These are phyloP conservation scores for Funneliformis mosseae DNA, from an alignment of 192 early-diverging fungal genomes.

Conservation along the genomic window DNA sequence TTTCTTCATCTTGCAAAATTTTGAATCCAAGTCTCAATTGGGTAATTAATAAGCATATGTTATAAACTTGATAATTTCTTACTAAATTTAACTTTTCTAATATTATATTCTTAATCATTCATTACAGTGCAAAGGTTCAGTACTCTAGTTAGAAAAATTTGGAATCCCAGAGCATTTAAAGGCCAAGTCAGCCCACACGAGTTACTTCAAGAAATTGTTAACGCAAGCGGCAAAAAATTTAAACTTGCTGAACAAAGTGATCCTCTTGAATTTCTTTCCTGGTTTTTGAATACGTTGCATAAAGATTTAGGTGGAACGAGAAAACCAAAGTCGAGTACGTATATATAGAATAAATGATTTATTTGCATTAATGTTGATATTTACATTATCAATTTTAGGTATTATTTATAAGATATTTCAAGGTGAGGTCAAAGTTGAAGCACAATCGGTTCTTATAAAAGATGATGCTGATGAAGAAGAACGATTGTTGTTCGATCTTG, in stretches of 20 bases:
- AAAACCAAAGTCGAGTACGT: constrained; percentile 68
- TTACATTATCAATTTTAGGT: constrained; percentile 1
- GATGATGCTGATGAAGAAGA: constrained; percentile 43
- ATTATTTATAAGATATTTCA: constrained; percentile 84
- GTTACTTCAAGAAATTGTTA: constrained; percentile 88
- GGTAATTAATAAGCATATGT: constrained; percentile 17
- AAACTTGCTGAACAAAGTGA: constrained; percentile 79
- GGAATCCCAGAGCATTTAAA: constrained; percentile 91
- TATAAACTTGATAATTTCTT: background rate
- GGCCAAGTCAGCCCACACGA: constrained; percentile 97
- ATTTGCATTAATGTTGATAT: background rate
- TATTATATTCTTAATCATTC: background rate
- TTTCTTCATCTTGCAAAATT: constrained; percentile 70
- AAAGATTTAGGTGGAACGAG: constrained; percentile 78
- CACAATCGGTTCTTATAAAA: constrained; percentile 60
- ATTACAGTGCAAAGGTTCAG: constrained; percentile 76
- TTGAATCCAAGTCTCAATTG: constrained; percentile 54
- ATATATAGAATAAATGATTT: background rate
- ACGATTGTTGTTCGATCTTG: constrained; percentile 46
- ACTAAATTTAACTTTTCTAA: background rate
- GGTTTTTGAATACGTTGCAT: constrained; percentile 93
- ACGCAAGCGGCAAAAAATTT: constrained; percentile 79
- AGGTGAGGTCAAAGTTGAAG: constrained; percentile 78
- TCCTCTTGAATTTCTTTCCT: constrained; percentile 84
- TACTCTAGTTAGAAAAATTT: constrained; percentile 84